phyloP scores from a whole-genome alignment of 306 rosid species.

The Glycine latifolia region DNA sequence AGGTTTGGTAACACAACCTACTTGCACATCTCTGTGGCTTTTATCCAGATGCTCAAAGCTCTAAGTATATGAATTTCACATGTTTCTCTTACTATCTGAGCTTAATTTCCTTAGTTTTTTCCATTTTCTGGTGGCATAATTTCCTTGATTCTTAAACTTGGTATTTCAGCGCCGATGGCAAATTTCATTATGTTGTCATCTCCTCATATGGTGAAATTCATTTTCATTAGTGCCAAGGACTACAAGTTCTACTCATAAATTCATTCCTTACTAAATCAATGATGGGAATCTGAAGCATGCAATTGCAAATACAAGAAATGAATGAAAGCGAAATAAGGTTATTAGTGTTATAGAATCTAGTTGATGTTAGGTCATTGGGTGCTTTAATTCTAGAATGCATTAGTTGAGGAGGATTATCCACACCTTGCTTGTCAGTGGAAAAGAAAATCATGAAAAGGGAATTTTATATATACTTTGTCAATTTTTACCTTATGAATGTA shows the following conservation, averaged over 20 bases:
- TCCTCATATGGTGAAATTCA: no score
- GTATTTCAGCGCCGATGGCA: no score
- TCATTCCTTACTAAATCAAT: neutral
- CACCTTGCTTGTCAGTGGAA: neutral
- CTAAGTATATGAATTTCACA: no score
- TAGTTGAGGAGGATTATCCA: neutral
- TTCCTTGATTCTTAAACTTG: no score
- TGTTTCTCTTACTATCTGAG: no score
- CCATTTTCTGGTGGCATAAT: no score
- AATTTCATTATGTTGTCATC: no score
- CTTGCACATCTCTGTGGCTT: no score
- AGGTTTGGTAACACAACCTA: neutral
- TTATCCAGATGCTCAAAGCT: no score
- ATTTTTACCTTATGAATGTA: neutral
- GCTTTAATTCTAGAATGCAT: neutral
- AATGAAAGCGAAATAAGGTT: neutral
- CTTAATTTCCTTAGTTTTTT: no score
- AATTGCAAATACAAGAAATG: neutral
- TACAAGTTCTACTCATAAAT: conserved; percentile 69
- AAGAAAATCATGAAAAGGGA: neutral
- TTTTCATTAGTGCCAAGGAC: conserved; percentile 56
- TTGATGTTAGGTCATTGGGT: neutral
- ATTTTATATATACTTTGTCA: neutral
- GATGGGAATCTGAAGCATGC: neutral
- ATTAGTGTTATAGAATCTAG: neutral